Conservation (phyloP, 2,329 filamentous ascomycete species). For the Tolypocladium pustulatum region DNA sequence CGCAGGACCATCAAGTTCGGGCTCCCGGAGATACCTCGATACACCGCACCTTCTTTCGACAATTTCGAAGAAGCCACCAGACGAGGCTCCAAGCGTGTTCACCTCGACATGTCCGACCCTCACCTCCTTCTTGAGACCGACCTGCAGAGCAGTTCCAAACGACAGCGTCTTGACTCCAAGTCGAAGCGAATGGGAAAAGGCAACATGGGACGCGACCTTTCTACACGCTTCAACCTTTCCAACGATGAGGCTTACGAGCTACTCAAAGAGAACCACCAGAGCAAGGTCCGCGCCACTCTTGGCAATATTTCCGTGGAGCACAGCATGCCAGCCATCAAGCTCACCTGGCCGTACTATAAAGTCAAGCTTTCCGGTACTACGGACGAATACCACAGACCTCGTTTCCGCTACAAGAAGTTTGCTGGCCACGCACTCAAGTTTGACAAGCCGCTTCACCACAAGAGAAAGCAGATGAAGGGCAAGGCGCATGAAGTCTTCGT, state of each 20-base stretch:
- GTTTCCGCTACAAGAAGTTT: constrained; percentile 59
- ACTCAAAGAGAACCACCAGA: constrained; percentile 92
- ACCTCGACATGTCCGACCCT: constrained; percentile 80
- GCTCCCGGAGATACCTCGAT: constrained; percentile 46
- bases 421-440: constrained; percentile 62
- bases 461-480: constrained; percentile 73
- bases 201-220: constrained; percentile 61
- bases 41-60: constrained; percentile 63
- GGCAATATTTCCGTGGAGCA: constrained; percentile 91
- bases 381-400: constrained; percentile 75
- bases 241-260: constrained; percentile 95
- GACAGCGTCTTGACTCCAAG: constrained; percentile 43
- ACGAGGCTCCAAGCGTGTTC: constrained; percentile 65
- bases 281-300: constrained; percentile 87
- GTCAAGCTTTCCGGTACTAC: constrained; percentile 67
- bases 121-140: constrained; percentile 76
- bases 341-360: constrained; percentile 95
- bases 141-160: constrained; percentile 50
- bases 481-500: constrained; percentile 72
- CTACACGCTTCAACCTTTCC: constrained; percentile 83
- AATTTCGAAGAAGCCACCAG: constrained; percentile 67
- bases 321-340: constrained; percentile 77
- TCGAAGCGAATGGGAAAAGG: constrained; percentile 58
- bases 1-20: constrained; percentile 52
- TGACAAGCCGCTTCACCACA: constrained; percentile 59